Percentiles rank a stretch among this genome's conserved stretches.
Evolutionary conservation across 2,329 filamentous ascomycete genomes (phyloP).

Genomic region (Trichophyton schoenleinii): DNA sequence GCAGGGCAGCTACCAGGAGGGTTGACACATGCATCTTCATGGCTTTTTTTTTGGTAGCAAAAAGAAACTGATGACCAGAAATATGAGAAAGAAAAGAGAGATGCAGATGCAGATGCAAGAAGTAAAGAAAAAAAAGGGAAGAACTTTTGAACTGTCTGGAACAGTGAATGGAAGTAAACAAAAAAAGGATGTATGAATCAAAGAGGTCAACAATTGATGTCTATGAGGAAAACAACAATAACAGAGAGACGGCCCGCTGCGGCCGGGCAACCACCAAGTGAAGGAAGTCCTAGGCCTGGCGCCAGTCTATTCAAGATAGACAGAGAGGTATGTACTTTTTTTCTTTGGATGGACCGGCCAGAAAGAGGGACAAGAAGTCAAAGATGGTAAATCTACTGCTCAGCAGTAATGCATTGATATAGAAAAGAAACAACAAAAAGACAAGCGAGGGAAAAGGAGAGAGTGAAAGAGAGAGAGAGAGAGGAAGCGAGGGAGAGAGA

Average conservation of each 20-base stretch:
- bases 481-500: background rate
- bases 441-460: background rate
- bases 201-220: background rate
- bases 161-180: background rate
- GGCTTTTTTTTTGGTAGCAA: background rate
- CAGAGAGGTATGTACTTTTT: background rate
- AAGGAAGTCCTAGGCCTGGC: background rate
- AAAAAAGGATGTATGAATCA: background rate
- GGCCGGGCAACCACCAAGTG: background rate
- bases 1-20: background rate
- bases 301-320: background rate
- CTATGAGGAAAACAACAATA: background rate
- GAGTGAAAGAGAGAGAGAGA: background rate
- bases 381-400: background rate
- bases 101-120: too few relatives aligned
- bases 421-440: background rate
- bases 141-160: background rate
- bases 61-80: background rate
- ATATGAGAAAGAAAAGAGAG: background rate
- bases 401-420: background rate
- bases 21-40: slow-evolving; percentile 13
- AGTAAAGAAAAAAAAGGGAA: background rate
- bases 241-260: background rate
- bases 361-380: too few relatives aligned
- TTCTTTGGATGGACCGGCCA: background rate